Evolutionary conservation across 2,329 filamentous ascomycete species (phyloP), one percentile per base, ranked within the genome.

Genomic region (Escovopsis weberi): DNA sequence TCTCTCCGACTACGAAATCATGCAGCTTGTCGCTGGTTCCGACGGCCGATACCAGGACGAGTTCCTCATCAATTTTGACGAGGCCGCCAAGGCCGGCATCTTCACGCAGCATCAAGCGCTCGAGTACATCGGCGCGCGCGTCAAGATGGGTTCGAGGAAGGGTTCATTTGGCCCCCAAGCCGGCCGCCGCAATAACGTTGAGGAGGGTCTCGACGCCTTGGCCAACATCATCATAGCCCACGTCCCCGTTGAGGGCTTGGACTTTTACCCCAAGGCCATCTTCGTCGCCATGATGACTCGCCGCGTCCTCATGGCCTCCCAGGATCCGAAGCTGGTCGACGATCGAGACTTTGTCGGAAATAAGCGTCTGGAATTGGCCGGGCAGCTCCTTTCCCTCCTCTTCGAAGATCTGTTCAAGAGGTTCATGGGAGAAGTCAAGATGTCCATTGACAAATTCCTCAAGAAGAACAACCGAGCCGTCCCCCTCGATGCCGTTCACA

Each of bases 371-470:
- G 91, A 98, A 61, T 63, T 98, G 63, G 93, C 93, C 42, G 91
- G 91, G 1, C 91, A 96, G 62, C 80, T 98, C 58, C 67, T 98
- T 47, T 88, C 91, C 3, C 72, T 98, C 1, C 72, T 98, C 0
- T 98, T 98, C 52, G 93, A 98, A 62, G 93, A 98, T 69, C 65
- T 95, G 46, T 98, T 98, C 75, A 98, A 98, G 67, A 84, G 85
- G 47, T 95, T 95, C 61, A 84, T 85, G 53, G 76, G 76, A 45
- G 82, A 91, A 52, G 79, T 98, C 59, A 94, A 94, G 61, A 77
- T 85, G 64, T 89, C 83, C 50, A 89, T 98, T 52, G 91, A 98
- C 65, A 95, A 96, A 57, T 84, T 91, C 4, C 66, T 96, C 47
- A 94, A 93, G 62, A 96, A 95, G 60, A 86, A 86, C 43, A 89